Evolutionary conservation across 2,329 filamentous ascomycete genomes (phyloP).

Genomic region (Graphilbum ipis-grandicollis): DNA sequence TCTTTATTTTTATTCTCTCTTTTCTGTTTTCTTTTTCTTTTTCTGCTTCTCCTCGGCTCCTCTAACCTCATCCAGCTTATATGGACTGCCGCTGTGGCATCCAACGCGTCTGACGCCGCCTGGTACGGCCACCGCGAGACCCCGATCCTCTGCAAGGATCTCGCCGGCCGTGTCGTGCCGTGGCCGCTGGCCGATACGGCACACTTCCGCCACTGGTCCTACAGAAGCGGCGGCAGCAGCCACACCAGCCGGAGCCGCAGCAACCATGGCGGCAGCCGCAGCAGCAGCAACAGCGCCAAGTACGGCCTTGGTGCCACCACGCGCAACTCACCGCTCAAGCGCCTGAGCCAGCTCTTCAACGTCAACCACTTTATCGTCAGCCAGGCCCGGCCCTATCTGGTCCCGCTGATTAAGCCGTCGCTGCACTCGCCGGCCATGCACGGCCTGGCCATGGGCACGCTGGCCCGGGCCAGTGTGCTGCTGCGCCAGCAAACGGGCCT

Average conservation of each 20-base stretch:
- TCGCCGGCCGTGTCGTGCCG: constrained; percentile 41
- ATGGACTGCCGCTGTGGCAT: constrained; percentile 63
- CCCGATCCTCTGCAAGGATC: constrained; percentile 60
- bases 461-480: constrained; percentile 29
- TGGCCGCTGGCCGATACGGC: constrained; percentile 49
- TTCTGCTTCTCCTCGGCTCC: not conserved
- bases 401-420: constrained; percentile 69
- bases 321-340: constrained; percentile 45
- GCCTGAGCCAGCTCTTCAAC: constrained; percentile 72
- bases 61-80: constrained; percentile 39
- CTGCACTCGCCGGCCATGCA: constrained; percentile 55
- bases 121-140: constrained; percentile 48
- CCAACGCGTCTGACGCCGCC: constrained; percentile 48
- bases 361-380: constrained; percentile 92
- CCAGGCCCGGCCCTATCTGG: constrained; percentile 77
- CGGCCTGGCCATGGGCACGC: constrained; percentile 25
- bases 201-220: constrained; percentile 51
- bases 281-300: constrained; percentile 38
- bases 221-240: constrained; percentile 46
- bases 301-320: no score
- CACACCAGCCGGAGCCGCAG: constrained; percentile 44
- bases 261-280: constrained; percentile 40
- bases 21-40: not conserved
- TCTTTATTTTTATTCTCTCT: not conserved
- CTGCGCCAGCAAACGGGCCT: constrained; percentile 4